Base-by-base conservation (phyloP, 2,329 filamentous ascomycete species). In the Ceratocystis harringtonii region DNA sequence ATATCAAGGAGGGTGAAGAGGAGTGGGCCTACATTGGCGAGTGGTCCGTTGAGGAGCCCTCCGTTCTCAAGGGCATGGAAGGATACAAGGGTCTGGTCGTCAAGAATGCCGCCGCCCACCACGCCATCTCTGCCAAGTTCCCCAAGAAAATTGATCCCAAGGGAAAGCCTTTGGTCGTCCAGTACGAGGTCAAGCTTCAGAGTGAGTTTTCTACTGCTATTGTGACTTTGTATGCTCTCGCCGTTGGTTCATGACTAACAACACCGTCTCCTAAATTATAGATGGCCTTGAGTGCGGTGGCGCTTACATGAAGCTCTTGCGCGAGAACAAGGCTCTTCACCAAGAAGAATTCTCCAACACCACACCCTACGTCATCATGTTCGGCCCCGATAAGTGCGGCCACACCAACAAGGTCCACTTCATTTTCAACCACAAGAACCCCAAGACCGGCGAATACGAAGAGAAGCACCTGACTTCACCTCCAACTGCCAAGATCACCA, bases 361-460 rank as follows among this genome's bases (percentile, higher is more conserved):
- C 68, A 96, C 92, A 55, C 94, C 94, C 61, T 99, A 99, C 75
- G 89, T 99, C 71, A 95, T 99, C 83, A 99, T 99, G 94, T 99
- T 99, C 76, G 94, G 94, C 71, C 94, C 94, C 72, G 94, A 99
- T 82, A 97, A 97, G 87, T 99, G 94, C 77, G 94, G 94, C 77
- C 84, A 90, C 76, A 97, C 90, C 78, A 99, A 99, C 87, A 97
- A 97, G 88, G 89, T 95, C 64, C 83, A 85, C 78, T 96, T 99
- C 81, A 99, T 99, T 78, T 95, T 99, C 86, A 94, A 95, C 79
- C 94, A 99, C 88, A 99, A 97, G 89, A 99, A 97, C 85, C 94
- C 94, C 75, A 96, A 96, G 89, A 96, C 91, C 60, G 92, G 92
- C 80, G 90, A 96, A 78, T 99, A 99, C 74, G 92, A 99, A 84